Conservation (phyloP, 768 basidiomycete genomes). For the Podaxis pistillaris region DNA sequence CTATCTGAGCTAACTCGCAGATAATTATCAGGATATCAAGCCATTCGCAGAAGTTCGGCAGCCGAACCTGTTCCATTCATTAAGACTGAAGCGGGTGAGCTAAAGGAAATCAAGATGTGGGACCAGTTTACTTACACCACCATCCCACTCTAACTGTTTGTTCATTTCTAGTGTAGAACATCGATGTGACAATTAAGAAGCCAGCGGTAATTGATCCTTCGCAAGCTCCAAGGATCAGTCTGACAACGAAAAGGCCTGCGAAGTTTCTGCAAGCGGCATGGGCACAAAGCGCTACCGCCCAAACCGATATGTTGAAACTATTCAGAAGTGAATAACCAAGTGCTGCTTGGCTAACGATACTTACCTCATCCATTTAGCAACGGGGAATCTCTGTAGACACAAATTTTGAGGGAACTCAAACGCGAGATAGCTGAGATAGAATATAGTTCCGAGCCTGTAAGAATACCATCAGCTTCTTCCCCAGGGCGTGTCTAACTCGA, state of each 20-base stretch:
- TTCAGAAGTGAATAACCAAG: background rate
- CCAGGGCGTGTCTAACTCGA: background rate
- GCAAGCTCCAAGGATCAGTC: constrained; percentile 68
- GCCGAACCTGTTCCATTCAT: constrained; percentile 70
- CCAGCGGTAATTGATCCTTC: constrained; percentile 74
- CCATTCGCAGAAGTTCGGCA: no score
- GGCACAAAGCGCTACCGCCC: constrained; percentile 56
- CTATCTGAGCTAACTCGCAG: constrained; percentile 56
- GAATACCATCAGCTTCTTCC: background rate
- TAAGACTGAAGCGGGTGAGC: constrained; percentile 41
- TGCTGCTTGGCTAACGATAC: constrained; percentile 7
- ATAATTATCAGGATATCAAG: background rate
- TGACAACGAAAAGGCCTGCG: constrained; percentile 57
- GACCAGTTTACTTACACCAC: constrained; percentile 57
- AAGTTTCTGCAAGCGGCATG: constrained; percentile 77
- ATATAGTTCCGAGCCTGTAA: constrained; percentile 70
- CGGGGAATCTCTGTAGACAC: constrained; percentile 68
- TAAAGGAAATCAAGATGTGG: background rate
- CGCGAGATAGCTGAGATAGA: constrained; percentile 66
- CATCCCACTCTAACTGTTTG: constrained; percentile 70
- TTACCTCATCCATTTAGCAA: constrained; percentile 81
- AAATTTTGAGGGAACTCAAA: constrained; percentile 79
- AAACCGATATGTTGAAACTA: constrained; percentile 65
- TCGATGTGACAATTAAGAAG: constrained; percentile 72
- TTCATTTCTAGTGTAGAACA: constrained; percentile 76